Evolutionary conservation across 2,329 filamentous ascomycete genomes (phyloP), one percentile per base, ranked within the genome.

Genomic region (Mariannaea elegans): DNA sequence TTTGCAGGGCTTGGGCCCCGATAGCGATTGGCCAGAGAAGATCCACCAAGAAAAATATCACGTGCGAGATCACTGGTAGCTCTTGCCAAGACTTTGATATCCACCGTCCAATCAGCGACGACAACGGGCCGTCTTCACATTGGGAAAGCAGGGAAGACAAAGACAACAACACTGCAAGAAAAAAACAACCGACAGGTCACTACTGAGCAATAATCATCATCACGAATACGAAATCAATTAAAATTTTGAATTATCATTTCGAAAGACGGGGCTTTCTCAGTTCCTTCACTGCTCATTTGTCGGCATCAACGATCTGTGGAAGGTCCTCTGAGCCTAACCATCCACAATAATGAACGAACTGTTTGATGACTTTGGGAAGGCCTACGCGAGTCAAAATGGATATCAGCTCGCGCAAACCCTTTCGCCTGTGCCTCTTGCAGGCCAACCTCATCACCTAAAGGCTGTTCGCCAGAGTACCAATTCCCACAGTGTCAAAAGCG

Each of bases 351-450:
- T 97, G 93, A 88, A 94, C 72, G 79, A 82, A 51, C 80, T 95
- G 50, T 90, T 96, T 70, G 79, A 82, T 39, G 87, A 91, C 60
- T 97, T 97, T 74, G 87, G 85, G 55, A 79, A 85, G 57, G 92
- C 92, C 36, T 85, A 93, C 71, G 76, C 80, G 46, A 76, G 79
- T 27, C 82, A 84, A 56, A 87, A 91, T 73, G 93, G 93, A 61
- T 90, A 90, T 69, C 82, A 83, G 47, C 84, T 98, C 34, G 90
- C 93, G 18, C 84, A 86, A 60, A 91, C 91, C 9, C 80, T 98
- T 59, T 90, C 86, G 13, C 94, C 94, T 32, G 82, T 90, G 59
- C 76, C 90, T 47, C 85, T 90, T 4, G 69, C 81, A 27, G 77
- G 84, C 45, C 81, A 92, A 59, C 85, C 89, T 36, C 82, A 87